Conservation (phyloP, 2,329 filamentous ascomycete species). For the Pseudopithomyces chartarum region DNA sequence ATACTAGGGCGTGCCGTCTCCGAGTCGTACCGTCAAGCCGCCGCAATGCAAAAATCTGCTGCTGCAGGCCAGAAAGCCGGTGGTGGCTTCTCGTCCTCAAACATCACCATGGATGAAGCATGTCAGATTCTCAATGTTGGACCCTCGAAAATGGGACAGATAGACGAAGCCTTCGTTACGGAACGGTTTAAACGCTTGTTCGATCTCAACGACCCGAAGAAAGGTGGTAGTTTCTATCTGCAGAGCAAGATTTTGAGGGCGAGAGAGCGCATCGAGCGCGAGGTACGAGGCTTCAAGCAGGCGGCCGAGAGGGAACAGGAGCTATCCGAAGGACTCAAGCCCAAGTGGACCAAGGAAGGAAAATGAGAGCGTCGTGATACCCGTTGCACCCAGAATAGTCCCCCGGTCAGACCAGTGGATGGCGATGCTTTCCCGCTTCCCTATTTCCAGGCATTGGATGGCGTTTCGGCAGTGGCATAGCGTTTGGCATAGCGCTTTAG, state of each 20-base stretch:
- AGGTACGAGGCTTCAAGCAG: constrained; percentile 74
- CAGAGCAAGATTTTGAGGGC: constrained; percentile 96
- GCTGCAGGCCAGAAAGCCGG: constrained; percentile 70
- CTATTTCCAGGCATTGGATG: constrained; percentile 13
- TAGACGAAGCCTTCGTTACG: constrained; percentile 78
- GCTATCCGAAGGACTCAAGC: constrained; percentile 84
- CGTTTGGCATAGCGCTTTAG: constrained; percentile 11
- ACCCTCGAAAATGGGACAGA: constrained; percentile 77
- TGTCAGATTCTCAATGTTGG: constrained; percentile 97
- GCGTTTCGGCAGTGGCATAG: constrained; percentile 24
- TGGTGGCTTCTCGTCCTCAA: constrained; percentile 64
- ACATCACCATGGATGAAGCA: constrained; percentile 92
- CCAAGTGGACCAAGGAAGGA: constrained; percentile 82
- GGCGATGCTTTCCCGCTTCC: too few species aligned
- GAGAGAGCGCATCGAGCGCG: constrained; percentile 87
- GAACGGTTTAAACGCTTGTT: constrained; percentile 93
- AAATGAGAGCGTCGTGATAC: constrained; percentile 46
- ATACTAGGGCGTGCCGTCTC: constrained; percentile 91
- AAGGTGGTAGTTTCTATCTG: constrained; percentile 96
- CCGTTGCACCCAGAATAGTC: background rate
- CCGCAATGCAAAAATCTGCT: constrained; percentile 82
- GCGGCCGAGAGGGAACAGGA: constrained; percentile 77
- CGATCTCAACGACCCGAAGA: constrained; percentile 91
- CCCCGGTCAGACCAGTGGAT: too few species aligned
- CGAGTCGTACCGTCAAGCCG: constrained; percentile 95